Evolutionary conservation across 257 asterid genomes (phyloP), one percentile per base, ranked within the genome.

Genomic region (Nicotiana tabacum): DNA sequence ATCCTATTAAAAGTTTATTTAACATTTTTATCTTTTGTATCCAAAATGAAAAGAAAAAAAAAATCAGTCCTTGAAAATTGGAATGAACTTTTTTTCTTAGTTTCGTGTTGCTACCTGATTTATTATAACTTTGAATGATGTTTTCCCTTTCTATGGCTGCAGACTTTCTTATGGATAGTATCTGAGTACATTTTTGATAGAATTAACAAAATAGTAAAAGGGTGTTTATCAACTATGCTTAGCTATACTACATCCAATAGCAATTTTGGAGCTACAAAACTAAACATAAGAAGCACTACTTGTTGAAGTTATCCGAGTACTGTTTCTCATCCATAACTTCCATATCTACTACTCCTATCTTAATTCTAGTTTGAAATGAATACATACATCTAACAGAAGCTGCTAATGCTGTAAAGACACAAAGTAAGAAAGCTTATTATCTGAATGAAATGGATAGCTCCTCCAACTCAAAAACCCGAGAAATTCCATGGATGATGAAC

Each of bases 401-500:
- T 46, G 21, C 37, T 43, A 29, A 65, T 65, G 70, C 76, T 6
- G 8, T 33, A 33, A 4, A 7, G 0, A 3, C 74, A 33, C 46
- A 67, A 16, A 67, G 9, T 17, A 27, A 27, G 43, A 24, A 72
- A 46, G n/a, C 7, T 74, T 13, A 48, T 74, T 84, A 88, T 65
- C 70, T n/a, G 56, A 85, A 83, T 12, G 87, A 82, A 72, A 66
- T 81, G 62, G 83, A 85, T 57, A 43, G 79, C 29, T 87, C 77
- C 4, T 66, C 86, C 33, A 69, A 51, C 27, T 27, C 46, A 48
- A 94, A 85, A 82, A 87, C 88, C 78, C 84, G 77, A 7, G 92
- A 87, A 80, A 92, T 88, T 17, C 93, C 98, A 87, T 94, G 98
- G 66, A 94, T 60, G 58, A 84, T 84, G 68, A 87, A 91, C 24